These are phyloP conservation scores for Macadamia integrifolia DNA, from an alignment of 164 flowering plant genomes.

Conservation along the genomic window DNA sequence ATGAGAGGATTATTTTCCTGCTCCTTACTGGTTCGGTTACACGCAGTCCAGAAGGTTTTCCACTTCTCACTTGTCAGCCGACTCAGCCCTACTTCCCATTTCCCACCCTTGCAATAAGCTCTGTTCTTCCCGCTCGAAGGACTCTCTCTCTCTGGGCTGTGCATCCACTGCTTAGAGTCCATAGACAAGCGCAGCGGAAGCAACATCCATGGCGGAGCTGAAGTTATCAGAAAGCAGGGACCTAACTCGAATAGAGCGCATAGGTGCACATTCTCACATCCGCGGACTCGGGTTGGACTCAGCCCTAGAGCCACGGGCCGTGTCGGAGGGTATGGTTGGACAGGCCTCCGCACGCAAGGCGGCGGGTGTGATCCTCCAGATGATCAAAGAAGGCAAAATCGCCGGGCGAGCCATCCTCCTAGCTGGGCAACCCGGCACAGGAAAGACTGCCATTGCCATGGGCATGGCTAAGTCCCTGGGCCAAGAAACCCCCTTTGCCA, in stretches of 20 bases:
- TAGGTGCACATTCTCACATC: constrained; percentile 97
- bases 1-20: too few relatives aligned
- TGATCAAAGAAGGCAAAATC: constrained; percentile 82
- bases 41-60: too few relatives aligned
- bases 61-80: too few relatives aligned
- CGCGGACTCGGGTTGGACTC: constrained; percentile 96
- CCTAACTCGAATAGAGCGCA: constrained; percentile 88
- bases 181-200: neutral
- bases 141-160: too few relatives aligned
- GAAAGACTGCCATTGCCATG: constrained; percentile 94
- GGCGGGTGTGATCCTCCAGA: constrained; percentile 86
- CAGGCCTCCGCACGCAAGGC: constrained; percentile 80
- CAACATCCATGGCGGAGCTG: constrained; percentile 63
- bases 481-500: constrained; percentile 85
- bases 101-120: neutral
- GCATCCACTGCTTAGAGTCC: too few relatives aligned
- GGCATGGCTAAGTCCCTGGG: constrained; percentile 94
- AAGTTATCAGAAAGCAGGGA: constrained; percentile 78
- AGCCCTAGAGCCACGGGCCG: constrained; percentile 63
- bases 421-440: constrained; percentile 95
- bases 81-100: neutral
- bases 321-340: constrained; percentile 94
- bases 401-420: constrained; percentile 88
- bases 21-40: too few relatives aligned
- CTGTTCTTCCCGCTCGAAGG: neutral